Evolutionary conservation across 257 asterid genomes (phyloP).

Genomic region (Paulownia fortunei): DNA sequence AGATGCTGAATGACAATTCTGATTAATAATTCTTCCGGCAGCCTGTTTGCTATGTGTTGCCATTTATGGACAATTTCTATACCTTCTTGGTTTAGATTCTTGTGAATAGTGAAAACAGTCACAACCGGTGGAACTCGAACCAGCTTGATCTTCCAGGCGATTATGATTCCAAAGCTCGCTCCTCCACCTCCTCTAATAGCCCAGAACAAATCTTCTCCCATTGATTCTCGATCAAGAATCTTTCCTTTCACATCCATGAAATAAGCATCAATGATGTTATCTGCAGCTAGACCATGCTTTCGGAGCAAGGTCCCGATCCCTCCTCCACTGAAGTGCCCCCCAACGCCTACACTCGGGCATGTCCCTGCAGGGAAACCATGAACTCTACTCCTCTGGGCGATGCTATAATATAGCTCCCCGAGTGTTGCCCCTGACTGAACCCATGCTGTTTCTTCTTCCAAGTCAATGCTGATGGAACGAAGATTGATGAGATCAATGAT

Average conservation of each 20-base stretch:
- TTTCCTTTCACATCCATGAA: slow-evolving; percentile 44
- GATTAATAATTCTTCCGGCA: slow-evolving; percentile 50
- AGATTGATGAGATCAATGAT: slow-evolving; percentile 52
- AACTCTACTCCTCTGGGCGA: slow-evolving; percentile 38
- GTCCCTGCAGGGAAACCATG: slow-evolving; percentile 62
- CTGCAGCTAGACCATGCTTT: slow-evolving; percentile 57
- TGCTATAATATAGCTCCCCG: slow-evolving; percentile 59
- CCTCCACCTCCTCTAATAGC: slow-evolving; percentile 79
- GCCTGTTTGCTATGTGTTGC: slow-evolving; percentile 46
- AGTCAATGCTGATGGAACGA: slow-evolving; percentile 40
- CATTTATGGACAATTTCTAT: slow-evolving; percentile 44
- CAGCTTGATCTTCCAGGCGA: slow-evolving; percentile 57
- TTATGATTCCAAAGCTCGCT: slow-evolving; percentile 59
- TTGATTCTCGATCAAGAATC: slow-evolving; percentile 48
- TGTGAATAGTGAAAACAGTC: slow-evolving; percentile 47
- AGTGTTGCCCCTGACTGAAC: slow-evolving; percentile 62
- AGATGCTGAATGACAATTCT: slow-evolving; percentile 46
- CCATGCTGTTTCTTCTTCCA: slow-evolving; percentile 53
- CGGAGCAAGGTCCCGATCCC: slow-evolving; percentile 60
- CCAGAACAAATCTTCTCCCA: slow-evolving; percentile 73
- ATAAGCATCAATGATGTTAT: slow-evolving; percentile 52
- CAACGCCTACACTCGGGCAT: slow-evolving; percentile 65
- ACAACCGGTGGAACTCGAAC: slow-evolving; percentile 48
- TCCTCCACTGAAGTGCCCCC: slow-evolving; percentile 71
- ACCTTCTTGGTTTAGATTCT: slow-evolving; percentile 34